Evolutionary conservation across 1,284 basidiomycete genomes (phyloP), one percentile per base, ranked within the genome.

Genomic region (Nidula niveotomentosa): DNA sequence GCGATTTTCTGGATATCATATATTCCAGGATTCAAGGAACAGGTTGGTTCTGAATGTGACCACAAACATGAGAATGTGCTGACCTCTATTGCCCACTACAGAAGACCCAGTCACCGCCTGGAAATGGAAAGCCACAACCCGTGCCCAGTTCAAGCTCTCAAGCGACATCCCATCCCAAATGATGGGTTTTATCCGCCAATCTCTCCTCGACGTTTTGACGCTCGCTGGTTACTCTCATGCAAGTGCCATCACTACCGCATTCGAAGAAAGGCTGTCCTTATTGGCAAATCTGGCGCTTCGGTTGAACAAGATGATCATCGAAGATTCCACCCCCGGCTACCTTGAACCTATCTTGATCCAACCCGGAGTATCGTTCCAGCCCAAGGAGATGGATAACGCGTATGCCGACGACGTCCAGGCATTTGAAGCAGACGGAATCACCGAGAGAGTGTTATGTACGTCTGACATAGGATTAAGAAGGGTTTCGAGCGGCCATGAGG

Each of bases 91-190:
- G 2, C 4, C 4, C 23, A 23, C 36, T 13, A 12, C 15, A 65
- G 62, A 65, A 41, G 57, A 57, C 35, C 55, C 58, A 49, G 53
- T 54, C 2, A 59, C 55, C 12, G 64, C 62, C 17, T 60, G 56
- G 8, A 54, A 63, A 39, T 66, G 65, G 65, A 58, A 61, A 8
- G 55, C 61, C 2, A 60, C 63, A 35, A 64, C 63, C 18, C 56
- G 57, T 18, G 51, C 50, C 13, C 54, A 63, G 12, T 54, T 53
- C 46, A 53, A 53, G 33, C 52, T 51, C 34, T 52, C 43, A 17
- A 36, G 15, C 30, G 45, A 34, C 34, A 45, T 9, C 12, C 17
- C 13, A 10, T 49, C 13, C 43, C 46, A 17, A 18, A 35, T 48
- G 50, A 47, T 39, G 41, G 59, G 46, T 36, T 63, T 56, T 39